Evolutionary conservation across 2,329 filamentous ascomycete species (phyloP), one percentile per base, ranked within the genome.

Genomic region (Dryadomyces quercivorus): DNA sequence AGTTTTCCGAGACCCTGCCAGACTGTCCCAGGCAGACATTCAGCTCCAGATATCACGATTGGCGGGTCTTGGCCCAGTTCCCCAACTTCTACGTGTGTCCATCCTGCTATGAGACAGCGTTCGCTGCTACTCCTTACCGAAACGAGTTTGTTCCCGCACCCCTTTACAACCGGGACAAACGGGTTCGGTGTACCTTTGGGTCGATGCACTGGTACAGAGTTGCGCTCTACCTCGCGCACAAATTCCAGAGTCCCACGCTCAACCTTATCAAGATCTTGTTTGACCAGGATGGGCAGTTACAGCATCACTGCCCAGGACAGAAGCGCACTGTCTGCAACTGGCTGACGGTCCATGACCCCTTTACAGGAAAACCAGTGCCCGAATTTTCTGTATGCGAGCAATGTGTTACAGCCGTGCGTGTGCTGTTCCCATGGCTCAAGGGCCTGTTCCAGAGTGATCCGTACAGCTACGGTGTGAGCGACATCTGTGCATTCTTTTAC

Each of bases 51-150:
- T 77, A 83, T 57, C 74, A 84, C 58, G 88, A 93, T 63, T 96
- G 91, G 88, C 55, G 49, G 15, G 52, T 48, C 0, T 82, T 90
- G 58, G 91, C 85, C 0, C 58, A 57, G 9, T 73, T 96, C 5
- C 80, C 81, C 4, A 79, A 80, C 57, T 86, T 96, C 61, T 81
- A 88, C 58, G 85, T 96, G 48, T 96, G 92, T 62, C 87, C 88
- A 0, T 80, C 79, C 13, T 97, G 92, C 69, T 89, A 87, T 65
- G 74, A 77, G 2, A 75, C 76, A 6, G 78, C 89, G 9, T 89
- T 92, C 60, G 76, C 75, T 15, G 73, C 78, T 22, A 86, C 87
- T 0, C 74, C 79, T 20, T 94, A 87, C 64, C 75, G 81, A 2
- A 74, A 78, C 16, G 73, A 81, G 38, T 89, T 95, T 62, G 71